Base-by-base conservation (phyloP, 805 yeast species). In the Lipomyces yamadae region DNA sequence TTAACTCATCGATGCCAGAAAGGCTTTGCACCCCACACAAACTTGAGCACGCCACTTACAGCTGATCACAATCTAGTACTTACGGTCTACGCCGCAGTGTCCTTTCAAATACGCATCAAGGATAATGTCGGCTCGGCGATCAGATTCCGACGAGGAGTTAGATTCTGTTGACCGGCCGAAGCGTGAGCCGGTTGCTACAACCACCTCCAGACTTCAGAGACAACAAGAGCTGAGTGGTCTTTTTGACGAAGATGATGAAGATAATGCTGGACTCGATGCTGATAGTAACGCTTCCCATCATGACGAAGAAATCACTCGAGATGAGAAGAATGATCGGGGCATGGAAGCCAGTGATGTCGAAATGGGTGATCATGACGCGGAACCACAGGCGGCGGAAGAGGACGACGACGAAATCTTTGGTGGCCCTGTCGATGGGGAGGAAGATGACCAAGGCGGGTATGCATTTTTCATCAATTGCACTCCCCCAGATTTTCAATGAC, bases 241-340 rank as follows among this genome's bases (percentile, higher is more conserved):
- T 24, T 71, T 70, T 56, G 70, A 73, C 65, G 76, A 69, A 56
- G 70, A 67, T 45, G 69, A 64, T 52, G 65, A 35, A 42, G 55
- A 61, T 55, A 61, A 62, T 57, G 63, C 65, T 4, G 65, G 63
- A 29, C 13, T 48, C 2, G 60, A 53, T 35, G 70, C 63, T 11
- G 72, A 56, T 29, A 45, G 39, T 3, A 56, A 58, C 24, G 65
- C 52, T 13, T 67, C 61, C 7, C 63, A 63, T 11, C 64, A 59
- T 13, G 62, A 29, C 8, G 56, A 56, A 33, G 70, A 57, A 15
- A 34, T 45, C 3, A 32, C 56, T 33, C 73, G 63, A 24, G 64
- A 65, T 30, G 70, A 63, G 24, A 33, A 56, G 4, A 60, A 34
- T 13, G 65, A 29, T 30, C 64, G 61, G n/a, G 53, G 37, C 7